Percentiles rank a stretch among this genome's conserved stretches.
These are phyloP conservation scores for Cyanidioschyzon merolae DNA, from an alignment of 23 red algal genomes.

Conservation along the genomic window DNA sequence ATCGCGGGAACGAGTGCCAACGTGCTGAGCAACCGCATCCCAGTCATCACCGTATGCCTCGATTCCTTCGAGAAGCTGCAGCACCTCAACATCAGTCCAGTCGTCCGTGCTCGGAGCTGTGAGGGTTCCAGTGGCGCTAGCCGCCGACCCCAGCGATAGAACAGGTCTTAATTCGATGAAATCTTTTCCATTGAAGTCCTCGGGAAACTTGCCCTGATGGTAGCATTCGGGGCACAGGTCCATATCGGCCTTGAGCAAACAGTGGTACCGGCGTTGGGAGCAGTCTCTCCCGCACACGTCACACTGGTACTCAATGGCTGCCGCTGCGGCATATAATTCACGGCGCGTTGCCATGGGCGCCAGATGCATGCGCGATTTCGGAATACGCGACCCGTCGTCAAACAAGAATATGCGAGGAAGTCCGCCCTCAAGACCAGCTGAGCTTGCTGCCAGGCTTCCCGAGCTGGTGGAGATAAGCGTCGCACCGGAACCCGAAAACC, in stretches of 20 bases:
- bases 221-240: conserved; percentile 78
- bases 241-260: conserved; percentile 54
- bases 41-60: conserved; percentile 87
- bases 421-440: conserved; percentile 26
- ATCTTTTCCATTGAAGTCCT: conserved; percentile 42
- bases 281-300: conserved; percentile 82
- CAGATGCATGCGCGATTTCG: background rate
- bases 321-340: conserved; percentile 68
- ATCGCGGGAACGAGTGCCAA: conserved; percentile 67
- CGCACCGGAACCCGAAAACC: background rate
- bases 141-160: background rate
- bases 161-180: conserved; percentile 54
- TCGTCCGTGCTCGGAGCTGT: conserved; percentile 44
- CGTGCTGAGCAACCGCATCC: conserved; percentile 88
- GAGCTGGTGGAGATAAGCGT: conserved; percentile 2
- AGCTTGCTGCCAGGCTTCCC: background rate
- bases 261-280: conserved; percentile 74
- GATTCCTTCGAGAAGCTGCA: conserved; percentile 74
- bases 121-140: background rate
- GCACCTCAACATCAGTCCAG: conserved; percentile 77
- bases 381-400: conserved; percentile 47
- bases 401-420: conserved; percentile 68
- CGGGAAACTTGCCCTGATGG: conserved; percentile 60
- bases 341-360: conserved; percentile 38
- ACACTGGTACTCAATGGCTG: conserved; percentile 74